These are phyloP conservation scores for Hymenoscyphus linearis DNA, from an alignment of 2,329 filamentous ascomycete genomes.

Conservation along the genomic window DNA sequence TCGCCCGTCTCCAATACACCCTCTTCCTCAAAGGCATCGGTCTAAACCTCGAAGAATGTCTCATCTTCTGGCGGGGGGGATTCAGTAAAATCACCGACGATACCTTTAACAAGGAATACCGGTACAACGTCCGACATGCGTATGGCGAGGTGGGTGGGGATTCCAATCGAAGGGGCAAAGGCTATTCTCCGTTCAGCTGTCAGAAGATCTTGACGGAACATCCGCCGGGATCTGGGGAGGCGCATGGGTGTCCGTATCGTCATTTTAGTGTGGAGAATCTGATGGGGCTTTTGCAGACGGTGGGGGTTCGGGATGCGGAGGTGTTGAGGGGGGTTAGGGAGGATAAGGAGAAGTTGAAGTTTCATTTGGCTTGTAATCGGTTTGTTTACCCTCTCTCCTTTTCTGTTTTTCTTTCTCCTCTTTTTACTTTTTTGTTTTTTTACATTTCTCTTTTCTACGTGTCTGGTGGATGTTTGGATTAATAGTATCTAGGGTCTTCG, in stretches of 20 bases:
- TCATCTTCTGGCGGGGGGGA: slow-evolving; percentile 82
- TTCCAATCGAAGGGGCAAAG: slow-evolving; percentile 75
- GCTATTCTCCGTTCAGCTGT: slow-evolving; percentile 88
- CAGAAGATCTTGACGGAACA: slow-evolving; percentile 93
- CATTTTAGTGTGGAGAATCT: slow-evolving; percentile 90
- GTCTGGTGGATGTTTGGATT: not conserved
- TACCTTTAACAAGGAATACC: slow-evolving; percentile 94
- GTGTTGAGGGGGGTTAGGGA: slow-evolving; percentile 78
- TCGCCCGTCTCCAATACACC: slow-evolving; percentile 86
- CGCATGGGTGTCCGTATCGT: slow-evolving; percentile 93
- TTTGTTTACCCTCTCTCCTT: slow-evolving; percentile 33
- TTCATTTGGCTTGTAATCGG: slow-evolving; percentile 93
- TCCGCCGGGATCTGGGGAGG: slow-evolving; percentile 78
- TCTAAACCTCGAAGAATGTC: slow-evolving; percentile 81
- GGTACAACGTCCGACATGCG: slow-evolving; percentile 90
- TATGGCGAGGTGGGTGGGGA: slow-evolving; percentile 97
- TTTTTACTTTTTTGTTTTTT: not conserved
- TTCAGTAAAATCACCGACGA: slow-evolving; percentile 90
- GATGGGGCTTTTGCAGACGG: slow-evolving; percentile 65
- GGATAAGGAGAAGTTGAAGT: slow-evolving; percentile 83
- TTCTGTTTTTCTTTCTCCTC: not conserved
- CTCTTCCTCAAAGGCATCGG: slow-evolving; percentile 97
- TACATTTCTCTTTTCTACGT: not conserved
- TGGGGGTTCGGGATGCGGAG: slow-evolving; percentile 73
- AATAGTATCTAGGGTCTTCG: slow-evolving; percentile 64